Base-by-base conservation (phyloP, 129 eudicot species). In the Gnaphalium uliginosum region DNA sequence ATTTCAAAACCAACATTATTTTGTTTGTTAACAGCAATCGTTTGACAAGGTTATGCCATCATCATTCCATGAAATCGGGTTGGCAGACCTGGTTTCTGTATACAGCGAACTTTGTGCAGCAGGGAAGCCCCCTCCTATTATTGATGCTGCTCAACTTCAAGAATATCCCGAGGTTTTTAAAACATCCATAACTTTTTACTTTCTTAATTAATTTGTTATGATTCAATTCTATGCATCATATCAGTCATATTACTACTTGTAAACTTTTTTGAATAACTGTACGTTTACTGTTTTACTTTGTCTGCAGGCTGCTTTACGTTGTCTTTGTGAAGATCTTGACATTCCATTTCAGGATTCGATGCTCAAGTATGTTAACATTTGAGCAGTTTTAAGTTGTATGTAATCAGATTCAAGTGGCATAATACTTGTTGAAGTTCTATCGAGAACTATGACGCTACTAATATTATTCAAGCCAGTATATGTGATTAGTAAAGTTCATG, bases 301-400 rank as follows among this genome's bases (percentile, higher is more conserved):
- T 53, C 11, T 81, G 83, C 82, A 91, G 99, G 92, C 82, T 72
- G 84, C 91, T 72, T 86, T 94, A 78, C 90, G 89, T 79, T 85
- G 86, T 62, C 90, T 93, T 68, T 93, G 98, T 82, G 86, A 86
- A 75, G 96, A 87, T 79, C 86, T 92, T 43, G 82, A 85, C 65
- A 89, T 92, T 79, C 98, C 94, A n/a, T 92, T 92, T 80, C 96
- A 92, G 71, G 81, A 86, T 77, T 81, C 96, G 68, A 92, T 94
- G 99, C 97, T 94, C 74, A 94, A 84, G 99, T 94, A 88, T 79
- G 89, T 61, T 56, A 71, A 53, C 59, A 37, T 24, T 65, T 77
- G 37, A 33, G 24, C 67, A 32, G 68, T 51, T 23, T 69, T 66
- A 9, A 33, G 4, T 9, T 33, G 39, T 33, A 33, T 33, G 39